phyloP scores from a whole-genome alignment of 495 filamentous ascomycete genomes.

The Hypoxylon lienhwacheense region DNA sequence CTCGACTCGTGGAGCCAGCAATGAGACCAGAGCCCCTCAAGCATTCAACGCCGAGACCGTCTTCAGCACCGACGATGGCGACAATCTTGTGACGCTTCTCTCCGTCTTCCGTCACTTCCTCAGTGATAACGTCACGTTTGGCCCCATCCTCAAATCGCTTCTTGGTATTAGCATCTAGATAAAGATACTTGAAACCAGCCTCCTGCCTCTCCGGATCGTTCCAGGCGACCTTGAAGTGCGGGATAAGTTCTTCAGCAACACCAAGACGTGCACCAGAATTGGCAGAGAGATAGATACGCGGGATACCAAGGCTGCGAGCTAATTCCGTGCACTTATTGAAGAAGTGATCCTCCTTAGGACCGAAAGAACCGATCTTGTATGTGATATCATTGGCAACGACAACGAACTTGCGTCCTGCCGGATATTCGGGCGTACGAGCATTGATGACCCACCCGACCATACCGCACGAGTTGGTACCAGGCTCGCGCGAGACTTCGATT shows the following conservation, averaged over 20 bases:
- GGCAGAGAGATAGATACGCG: slow-evolving; percentile 94
- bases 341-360: slow-evolving; percentile 93
- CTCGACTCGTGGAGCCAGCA: slow-evolving; percentile 93
- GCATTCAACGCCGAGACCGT: slow-evolving; percentile 97
- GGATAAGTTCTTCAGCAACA: slow-evolving; percentile 94
- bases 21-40: slow-evolving; percentile 96
- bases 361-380: slow-evolving; percentile 97
- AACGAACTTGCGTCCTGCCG: slow-evolving; percentile 85
- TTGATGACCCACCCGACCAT: slow-evolving; percentile 99
- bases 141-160: slow-evolving; percentile 84
- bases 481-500: slow-evolving; percentile 88
- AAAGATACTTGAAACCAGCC: slow-evolving; percentile 97
- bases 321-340: slow-evolving; percentile 99
- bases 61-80: slow-evolving; percentile 90
- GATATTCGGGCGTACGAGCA: slow-evolving; percentile 97
- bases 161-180: slow-evolving; percentile 84
- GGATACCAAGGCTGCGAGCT: slow-evolving; percentile 88
- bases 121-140: slow-evolving; percentile 81
- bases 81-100: slow-evolving; percentile 93
- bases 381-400: slow-evolving; percentile 99
- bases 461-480: slow-evolving; percentile 91
- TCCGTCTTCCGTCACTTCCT: slow-evolving; percentile 79
- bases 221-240: slow-evolving; percentile 95
- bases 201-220: slow-evolving; percentile 83
- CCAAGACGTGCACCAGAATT: slow-evolving; percentile 99